A percentile compares a stretch with the other conserved stretches of the same genome.
phyloP scores from a whole-genome alignment of 1,284 basidiomycete genomes.

The Sanghuangporus baumii region DNA sequence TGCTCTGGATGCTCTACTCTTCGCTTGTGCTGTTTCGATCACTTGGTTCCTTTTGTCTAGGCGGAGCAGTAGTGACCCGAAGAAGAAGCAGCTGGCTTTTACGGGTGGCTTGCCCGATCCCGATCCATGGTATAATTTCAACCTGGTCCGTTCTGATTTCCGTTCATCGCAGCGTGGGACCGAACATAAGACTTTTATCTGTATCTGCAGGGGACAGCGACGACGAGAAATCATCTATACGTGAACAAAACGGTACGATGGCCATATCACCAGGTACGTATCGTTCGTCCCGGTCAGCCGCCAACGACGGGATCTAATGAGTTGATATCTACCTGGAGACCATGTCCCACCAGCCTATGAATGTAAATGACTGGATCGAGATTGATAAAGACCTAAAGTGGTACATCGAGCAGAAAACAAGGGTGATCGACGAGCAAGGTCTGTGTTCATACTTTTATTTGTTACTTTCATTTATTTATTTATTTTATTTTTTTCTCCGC shows the following conservation, averaged over 20 bases:
- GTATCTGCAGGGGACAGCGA: slow-evolving; percentile 22
- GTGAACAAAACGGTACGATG: slow-evolving; percentile 32
- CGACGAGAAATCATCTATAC: slow-evolving; percentile 32
- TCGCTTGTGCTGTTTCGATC: neutral
- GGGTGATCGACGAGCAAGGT: slow-evolving; percentile 32
- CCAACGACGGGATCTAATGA: neutral
- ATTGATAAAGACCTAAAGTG: slow-evolving; percentile 34
- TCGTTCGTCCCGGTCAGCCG: neutral
- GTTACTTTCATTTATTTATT: neutral
- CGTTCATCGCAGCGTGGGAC: neutral
- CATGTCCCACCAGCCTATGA: slow-evolving; percentile 37
- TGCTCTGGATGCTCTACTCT: neutral
- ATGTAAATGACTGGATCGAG: slow-evolving; percentile 38
- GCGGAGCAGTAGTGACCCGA: neutral
- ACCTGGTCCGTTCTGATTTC: slow-evolving; percentile 17
- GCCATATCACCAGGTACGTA: slow-evolving; percentile 31
- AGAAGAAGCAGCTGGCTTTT: neutral
- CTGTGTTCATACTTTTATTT: neutral
- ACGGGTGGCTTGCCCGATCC: slow-evolving; percentile 24
- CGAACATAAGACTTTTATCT: slow-evolving; percentile 22
- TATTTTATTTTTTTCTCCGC: neutral
- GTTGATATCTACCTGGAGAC: slow-evolving; percentile 22
- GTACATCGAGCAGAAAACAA: slow-evolving; percentile 35
- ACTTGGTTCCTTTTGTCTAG: neutral
- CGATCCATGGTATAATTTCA: slow-evolving; percentile 26